Conservation (phyloP, 2,329 filamentous ascomycete species). For the Aureobasidium sp. region DNA sequence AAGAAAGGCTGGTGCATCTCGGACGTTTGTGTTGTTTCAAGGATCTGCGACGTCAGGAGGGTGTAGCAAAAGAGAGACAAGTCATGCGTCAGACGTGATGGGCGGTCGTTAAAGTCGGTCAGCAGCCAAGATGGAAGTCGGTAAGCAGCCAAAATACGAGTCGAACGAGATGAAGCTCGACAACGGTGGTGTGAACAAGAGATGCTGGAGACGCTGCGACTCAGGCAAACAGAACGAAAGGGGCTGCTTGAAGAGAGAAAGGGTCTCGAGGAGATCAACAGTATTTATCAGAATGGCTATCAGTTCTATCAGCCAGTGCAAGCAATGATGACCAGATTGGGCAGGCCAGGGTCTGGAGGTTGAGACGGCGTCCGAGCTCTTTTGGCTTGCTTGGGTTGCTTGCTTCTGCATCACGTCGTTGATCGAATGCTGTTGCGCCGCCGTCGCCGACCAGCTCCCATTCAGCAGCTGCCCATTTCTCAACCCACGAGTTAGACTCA, state of each 20-base stretch:
- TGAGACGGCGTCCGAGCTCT: background rate
- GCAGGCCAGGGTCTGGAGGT: background rate
- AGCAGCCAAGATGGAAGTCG: conserved; percentile 1
- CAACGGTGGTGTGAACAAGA: conserved; percentile 5
- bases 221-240: background rate
- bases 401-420: conserved; percentile 3
- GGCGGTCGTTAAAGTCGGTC: background rate
- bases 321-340: background rate
- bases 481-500: background rate
- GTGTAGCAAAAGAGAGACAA: background rate
- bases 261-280: background rate
- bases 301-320: background rate
- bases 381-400: background rate
- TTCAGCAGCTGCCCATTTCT: background rate
- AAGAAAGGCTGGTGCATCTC: background rate
- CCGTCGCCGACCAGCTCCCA: too few relatives aligned
- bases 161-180: background rate
- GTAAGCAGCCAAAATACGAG: background rate
- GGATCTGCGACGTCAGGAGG: background rate
- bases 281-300: background rate
- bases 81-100: background rate
- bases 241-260: background rate
- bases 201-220: background rate
- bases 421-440: background rate
- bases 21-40: background rate